Evolutionary conservation across 2,329 filamentous ascomycete species (phyloP).

Genomic region (Aspergillus sp.): DNA sequence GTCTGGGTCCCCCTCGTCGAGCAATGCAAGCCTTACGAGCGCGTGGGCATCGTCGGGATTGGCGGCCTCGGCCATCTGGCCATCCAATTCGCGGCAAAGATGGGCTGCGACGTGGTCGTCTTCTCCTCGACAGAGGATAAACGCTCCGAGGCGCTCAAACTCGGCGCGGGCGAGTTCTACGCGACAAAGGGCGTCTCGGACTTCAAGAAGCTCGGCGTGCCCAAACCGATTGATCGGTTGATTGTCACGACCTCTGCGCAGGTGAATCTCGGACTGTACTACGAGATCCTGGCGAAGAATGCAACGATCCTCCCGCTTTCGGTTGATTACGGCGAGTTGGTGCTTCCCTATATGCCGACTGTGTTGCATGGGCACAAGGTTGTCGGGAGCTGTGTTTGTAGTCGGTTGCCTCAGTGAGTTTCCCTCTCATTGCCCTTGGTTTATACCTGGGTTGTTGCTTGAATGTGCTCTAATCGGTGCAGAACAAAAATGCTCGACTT

Average conservation of each 20-base stretch:
- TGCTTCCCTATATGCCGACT: neutral
- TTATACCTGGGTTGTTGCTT: neutral
- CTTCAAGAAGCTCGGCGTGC: neutral
- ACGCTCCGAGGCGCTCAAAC: neutral
- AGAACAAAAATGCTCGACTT: slow-evolving; percentile 6
- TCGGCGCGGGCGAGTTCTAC: neutral
- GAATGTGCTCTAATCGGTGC: neutral
- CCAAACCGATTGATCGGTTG: neutral
- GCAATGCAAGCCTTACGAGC: slow-evolving; percentile 5
- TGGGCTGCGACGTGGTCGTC: slow-evolving; percentile 60
- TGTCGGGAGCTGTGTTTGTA: slow-evolving; percentile 1
- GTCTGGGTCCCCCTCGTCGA: neutral
- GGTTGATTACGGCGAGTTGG: neutral
- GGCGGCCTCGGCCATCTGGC: slow-evolving; percentile 74
- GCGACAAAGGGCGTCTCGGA: neutral
- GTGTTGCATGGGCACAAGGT: neutral
- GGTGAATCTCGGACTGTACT: slow-evolving; percentile 1
- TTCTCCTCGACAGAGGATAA: slow-evolving; percentile 18
- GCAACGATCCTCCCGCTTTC: slow-evolving; percentile 1
- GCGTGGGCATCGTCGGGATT: slow-evolving; percentile 35
- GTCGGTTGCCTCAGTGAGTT: neutral
- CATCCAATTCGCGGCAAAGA: slow-evolving; percentile 67
- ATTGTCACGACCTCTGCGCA: neutral
- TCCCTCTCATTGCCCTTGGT: neutral
- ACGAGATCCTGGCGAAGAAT: neutral